Conservation (phyloP, 805 yeast species). For the Yarrowia divulgata region DNA sequence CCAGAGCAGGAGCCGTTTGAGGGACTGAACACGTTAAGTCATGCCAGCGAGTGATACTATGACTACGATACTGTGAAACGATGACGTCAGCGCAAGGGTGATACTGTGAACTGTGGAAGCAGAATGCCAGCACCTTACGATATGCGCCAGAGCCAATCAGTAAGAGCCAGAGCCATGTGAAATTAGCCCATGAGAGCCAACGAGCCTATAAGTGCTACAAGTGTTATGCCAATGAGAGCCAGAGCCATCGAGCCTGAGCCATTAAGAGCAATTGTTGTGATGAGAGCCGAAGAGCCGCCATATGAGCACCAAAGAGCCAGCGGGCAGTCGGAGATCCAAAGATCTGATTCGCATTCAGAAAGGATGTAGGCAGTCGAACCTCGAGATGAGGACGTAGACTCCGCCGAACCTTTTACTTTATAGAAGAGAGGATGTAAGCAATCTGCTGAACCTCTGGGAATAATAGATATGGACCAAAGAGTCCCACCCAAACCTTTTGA, state of each 20-base stretch:
- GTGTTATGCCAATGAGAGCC: too few species aligned
- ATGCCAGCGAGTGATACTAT: slow-evolving; percentile 10
- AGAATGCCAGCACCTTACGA: slow-evolving; percentile 4
- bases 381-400: slow-evolving; percentile 1
- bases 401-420: slow-evolving; percentile 3
- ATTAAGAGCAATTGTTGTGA: too few species aligned
- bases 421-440: background rate
- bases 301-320: background rate
- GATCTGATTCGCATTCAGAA: slow-evolving; percentile 21
- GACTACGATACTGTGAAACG: slow-evolving; percentile 1
- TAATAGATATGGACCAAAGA: too few species aligned
- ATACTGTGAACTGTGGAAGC: background rate
- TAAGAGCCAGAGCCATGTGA: too few species aligned
- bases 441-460: too few species aligned
- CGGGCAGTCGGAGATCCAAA: slow-evolving; percentile 3
- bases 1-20: slow-evolving; percentile 2
- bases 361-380: slow-evolving; percentile 23
- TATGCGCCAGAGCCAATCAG: too few species aligned
- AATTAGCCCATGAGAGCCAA: too few species aligned
- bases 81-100: too few species aligned
- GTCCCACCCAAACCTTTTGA: too few species aligned
- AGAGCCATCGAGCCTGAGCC: too few species aligned
- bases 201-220: too few species aligned
- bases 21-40: background rate
- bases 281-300: too few species aligned